Evolutionary conservation across 164 flowering plant genomes (phyloP), one percentile per base, ranked within the genome.

Genomic region (Platanus orientalis): DNA sequence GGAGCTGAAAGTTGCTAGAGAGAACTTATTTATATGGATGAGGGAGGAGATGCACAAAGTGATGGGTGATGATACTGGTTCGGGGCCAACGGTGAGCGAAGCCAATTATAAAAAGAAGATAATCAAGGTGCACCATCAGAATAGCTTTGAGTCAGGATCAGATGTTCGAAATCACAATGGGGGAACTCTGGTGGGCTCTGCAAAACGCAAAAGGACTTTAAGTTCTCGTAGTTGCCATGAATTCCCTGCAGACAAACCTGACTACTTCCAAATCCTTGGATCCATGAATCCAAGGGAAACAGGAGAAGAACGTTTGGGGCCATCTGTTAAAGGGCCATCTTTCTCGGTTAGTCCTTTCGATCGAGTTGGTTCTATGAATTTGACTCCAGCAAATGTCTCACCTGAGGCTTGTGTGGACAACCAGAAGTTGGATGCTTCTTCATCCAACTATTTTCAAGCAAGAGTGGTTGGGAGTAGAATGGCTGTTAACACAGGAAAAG

Each of bases 1-100:
- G 29, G 87, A 79, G 14, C 75, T 83, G 34, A 72, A 57, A 51
- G 71, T 62, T 60, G 60, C 75, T 3, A 67, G 81, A 50, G 77
- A 73, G 60, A 67, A 71, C 26, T 60, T 83, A 67, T 29, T 76
- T 23, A 21, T 45, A 19, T 26, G 57, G 69, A 79, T 80, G 83
- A 80, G 57, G 55, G 68, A 79, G 10, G 81, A 80, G 57, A 34
- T 83, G 78, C 54, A n/a, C 4, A 67, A 74, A 63, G 23, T 79
- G 64, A 63, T 66, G 61, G 62, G 29, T 7, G 63, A 62, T 58
- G 66, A 62, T 52, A 3, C 60, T 29, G 27, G 34, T 28, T 20
- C 42, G 21, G 20, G 19, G 39, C 19, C 57, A 23, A 44, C 44
- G 16, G 59, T 57, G 57, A 73, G 50, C 60, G 57, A 61, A 36